These are phyloP conservation scores for Pestalotiopsis sp. DNA, from an alignment of 2,329 filamentous ascomycete genomes.

Conservation along the genomic window DNA sequence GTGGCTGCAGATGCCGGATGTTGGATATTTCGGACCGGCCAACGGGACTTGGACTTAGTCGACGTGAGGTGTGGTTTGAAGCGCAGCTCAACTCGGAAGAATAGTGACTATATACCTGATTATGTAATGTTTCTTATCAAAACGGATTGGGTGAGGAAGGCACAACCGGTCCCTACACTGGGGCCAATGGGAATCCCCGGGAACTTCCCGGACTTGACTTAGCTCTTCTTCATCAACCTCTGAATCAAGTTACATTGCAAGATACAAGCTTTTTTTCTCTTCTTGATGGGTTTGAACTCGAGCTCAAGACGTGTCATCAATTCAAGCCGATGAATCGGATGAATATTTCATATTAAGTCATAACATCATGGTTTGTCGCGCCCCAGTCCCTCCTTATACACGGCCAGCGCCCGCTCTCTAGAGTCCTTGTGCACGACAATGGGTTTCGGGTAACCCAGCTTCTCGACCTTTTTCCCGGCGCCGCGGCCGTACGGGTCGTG, in stretches of 20 bases:
- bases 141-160: too few species aligned
- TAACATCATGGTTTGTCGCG: constrained; percentile 39
- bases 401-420: constrained; percentile 67
- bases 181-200: too few species aligned
- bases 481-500: constrained; percentile 80
- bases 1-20: constrained; percentile 33
- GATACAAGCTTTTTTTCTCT: too few species aligned
- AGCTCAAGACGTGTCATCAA: too few species aligned
- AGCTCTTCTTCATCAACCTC: too few species aligned
- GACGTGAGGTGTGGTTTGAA: background rate
- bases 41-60: constrained; percentile 35
- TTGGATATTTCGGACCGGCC: constrained; percentile 34
- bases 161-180: too few species aligned
- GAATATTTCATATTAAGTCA: background rate
- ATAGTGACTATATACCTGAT: too few species aligned
- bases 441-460: constrained; percentile 71
- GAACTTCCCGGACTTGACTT: too few species aligned
- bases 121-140: too few species aligned
- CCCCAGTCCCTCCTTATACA: constrained; percentile 70
- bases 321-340: background rate
- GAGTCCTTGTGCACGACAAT: constrained; percentile 75
- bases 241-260: too few species aligned
- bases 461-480: constrained; percentile 59
- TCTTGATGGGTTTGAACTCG: too few species aligned
- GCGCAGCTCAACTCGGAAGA: too few species aligned